A percentile compares a stretch with the other conserved stretches of the same genome.
Conservation (phyloP, 345 rosid species). For the Citrus sp. region DNA sequence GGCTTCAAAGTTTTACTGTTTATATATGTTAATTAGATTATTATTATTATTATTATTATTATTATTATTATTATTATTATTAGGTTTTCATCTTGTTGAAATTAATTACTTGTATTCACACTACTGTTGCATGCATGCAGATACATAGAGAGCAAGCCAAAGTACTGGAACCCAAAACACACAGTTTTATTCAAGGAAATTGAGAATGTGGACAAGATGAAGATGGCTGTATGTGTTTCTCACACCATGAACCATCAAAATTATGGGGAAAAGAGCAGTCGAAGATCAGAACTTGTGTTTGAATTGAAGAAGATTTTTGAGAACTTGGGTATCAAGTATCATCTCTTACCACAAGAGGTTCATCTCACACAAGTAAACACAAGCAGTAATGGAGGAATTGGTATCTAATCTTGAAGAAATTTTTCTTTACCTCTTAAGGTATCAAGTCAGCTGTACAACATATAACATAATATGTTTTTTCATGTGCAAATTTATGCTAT, state of each 20-base stretch:
- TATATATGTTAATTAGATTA: too few species aligned
- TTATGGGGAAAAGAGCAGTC: constrained; percentile 40
- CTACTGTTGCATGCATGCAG: constrained; percentile 18
- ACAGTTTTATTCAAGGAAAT: constrained; percentile 42
- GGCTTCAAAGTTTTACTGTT: background rate
- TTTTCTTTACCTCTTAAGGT: too few species aligned
- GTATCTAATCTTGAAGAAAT: too few species aligned
- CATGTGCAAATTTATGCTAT: too few species aligned
- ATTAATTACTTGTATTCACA: too few species aligned
- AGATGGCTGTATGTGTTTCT: constrained; percentile 34
- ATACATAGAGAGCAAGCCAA: constrained; percentile 58
- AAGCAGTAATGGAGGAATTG: background rate
- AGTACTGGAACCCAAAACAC: constrained; percentile 54
- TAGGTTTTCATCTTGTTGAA: too few species aligned
- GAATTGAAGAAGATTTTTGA: constrained; percentile 56
- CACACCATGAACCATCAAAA: constrained; percentile 71
- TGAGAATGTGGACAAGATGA: constrained; percentile 51
- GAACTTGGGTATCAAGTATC: constrained; percentile 44
- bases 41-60: too few species aligned
- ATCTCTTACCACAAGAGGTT: constrained; percentile 52
- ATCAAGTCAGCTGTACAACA: too few species aligned
- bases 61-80: too few species aligned
- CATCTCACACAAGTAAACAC: constrained; percentile 34
- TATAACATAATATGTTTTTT: too few species aligned
- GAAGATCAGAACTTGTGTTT: constrained; percentile 45